These are phyloP conservation scores for Candida mesenterica DNA, from an alignment of 1,139 yeast species.

Conservation along the genomic window DNA sequence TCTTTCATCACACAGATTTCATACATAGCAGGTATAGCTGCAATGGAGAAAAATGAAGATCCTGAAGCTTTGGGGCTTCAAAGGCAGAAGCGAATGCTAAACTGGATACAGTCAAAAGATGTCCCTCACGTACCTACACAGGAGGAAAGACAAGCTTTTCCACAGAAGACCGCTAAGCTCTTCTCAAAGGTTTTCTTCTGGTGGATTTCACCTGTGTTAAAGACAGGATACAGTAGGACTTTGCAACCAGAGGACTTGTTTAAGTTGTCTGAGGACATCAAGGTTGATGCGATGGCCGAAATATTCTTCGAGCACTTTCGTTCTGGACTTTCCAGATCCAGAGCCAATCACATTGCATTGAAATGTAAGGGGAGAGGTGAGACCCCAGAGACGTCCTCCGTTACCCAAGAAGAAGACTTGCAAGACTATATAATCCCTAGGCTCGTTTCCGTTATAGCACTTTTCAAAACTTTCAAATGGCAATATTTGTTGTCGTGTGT, in stretches of 20 bases:
- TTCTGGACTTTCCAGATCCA: constrained; percentile 19
- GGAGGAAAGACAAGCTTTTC: constrained; percentile 41
- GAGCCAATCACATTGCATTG: constrained; percentile 16
- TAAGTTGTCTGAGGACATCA: constrained; percentile 35
- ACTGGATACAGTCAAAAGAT: constrained; percentile 30
- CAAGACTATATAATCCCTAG: constrained; percentile 19
- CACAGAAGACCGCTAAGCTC: constrained; percentile 30
- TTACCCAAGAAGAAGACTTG: constrained; percentile 24
- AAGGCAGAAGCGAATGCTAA: constrained; percentile 31
- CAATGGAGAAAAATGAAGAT: too few species aligned
- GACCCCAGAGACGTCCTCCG: constrained; percentile 19
- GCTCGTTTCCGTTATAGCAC: constrained; percentile 17
- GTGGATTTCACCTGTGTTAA: constrained; percentile 50
- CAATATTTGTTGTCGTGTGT: constrained; percentile 24
- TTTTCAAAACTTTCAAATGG: constrained; percentile 29
- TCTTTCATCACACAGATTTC: too few species aligned
- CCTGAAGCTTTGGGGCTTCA: constrained; percentile 7
- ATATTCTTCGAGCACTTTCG: constrained; percentile 27
- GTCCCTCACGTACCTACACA: constrained; percentile 38
- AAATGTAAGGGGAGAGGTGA: constrained; percentile 29
- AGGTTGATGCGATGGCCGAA: constrained; percentile 35
- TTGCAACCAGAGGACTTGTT: constrained; percentile 47
- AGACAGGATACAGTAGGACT: constrained; percentile 50
- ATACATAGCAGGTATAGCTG: too few species aligned
- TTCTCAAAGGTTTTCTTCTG: constrained; percentile 44